Evolutionary conservation across 2,329 filamentous ascomycete species (phyloP), one percentile per base, ranked within the genome.

Genomic region (Epichloe coenophiala): DNA sequence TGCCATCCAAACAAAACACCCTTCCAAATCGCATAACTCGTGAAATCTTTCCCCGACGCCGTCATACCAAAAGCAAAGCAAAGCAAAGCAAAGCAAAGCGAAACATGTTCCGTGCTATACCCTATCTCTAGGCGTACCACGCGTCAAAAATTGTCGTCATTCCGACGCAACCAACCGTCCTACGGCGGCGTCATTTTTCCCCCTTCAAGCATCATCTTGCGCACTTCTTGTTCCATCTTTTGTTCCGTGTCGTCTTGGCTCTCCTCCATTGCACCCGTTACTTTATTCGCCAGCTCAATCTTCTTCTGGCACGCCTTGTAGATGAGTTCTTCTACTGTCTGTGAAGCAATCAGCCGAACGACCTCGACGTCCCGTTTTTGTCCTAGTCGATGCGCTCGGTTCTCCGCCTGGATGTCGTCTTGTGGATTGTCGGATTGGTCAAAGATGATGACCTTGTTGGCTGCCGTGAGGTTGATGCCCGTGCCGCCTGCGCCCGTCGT

Each of bases 391-490:
- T 98, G 93, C 0, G 93, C 93, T 17, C 93, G 83, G 65, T 98
- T 97, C 72, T 97, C 93, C 0, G 93, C 93, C 65, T 98, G 93
- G n/a, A 95, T 83, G 63, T 98, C 93, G 58, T 97, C 91, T 63
- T 98, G 93, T 0, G 93, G 93, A 59, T 98, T 98, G 70, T 96
- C 95, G n/a, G 84, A 88, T 56, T 86, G 86, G 67, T 98, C 93
- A 64, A 97, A 96, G 61, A 98, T 93, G 67, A 98, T 81, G 58
- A 98, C 91, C 68, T 96, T 97, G 72, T 97, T 97, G 4, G 93
- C 93, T 37, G 86, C 87, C 7, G 91, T 93, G 50, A 98, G 71
- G 66, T 98, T 98, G 71, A 98, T 94, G 40, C 93, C 93, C 0
- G 91, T 93, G n/a, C 93, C 93, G 48, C 93, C 93, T 0, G 91